Conservation (phyloP, 805 yeast species). For the Metschnikowia matae region DNA sequence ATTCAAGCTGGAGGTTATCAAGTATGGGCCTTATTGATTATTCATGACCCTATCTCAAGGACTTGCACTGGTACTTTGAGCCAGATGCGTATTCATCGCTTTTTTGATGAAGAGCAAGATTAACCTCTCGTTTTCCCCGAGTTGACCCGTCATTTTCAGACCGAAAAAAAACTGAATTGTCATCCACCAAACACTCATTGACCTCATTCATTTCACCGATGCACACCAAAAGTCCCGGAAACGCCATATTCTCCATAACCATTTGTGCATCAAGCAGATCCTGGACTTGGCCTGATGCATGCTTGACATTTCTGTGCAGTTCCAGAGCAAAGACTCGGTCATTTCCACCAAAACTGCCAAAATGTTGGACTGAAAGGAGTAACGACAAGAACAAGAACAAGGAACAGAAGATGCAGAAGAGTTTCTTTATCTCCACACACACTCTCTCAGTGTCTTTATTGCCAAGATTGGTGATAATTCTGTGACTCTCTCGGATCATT, state of each 20-base stretch:
- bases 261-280: conserved; percentile 23
- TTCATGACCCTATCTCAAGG: conserved; percentile 42
- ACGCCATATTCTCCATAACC: conserved; percentile 36
- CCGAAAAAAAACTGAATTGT: conserved; percentile 66
- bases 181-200: conserved; percentile 65
- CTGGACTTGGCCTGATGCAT: conserved; percentile 50
- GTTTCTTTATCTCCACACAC: no score
- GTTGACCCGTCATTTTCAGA: conserved; percentile 51
- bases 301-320: conserved; percentile 54
- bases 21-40: conserved; percentile 51
- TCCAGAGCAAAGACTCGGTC: conserved; percentile 42
- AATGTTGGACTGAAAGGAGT: conserved; percentile 47
- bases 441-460: no score
- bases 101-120: conserved; percentile 29
- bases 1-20: conserved; percentile 29
- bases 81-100: conserved; percentile 23
- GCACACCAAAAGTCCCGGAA: conserved; percentile 50
- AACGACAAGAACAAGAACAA: no score
- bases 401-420: no score
- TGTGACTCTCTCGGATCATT: no score
- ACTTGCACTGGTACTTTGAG: conserved; percentile 20
- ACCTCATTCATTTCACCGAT: conserved; percentile 51
- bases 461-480: no score
- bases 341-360: conserved; percentile 60
- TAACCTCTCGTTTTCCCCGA: conserved; percentile 42